Evolutionary conservation across 495 filamentous ascomycete species (phyloP), one percentile per base, ranked within the genome.

Genomic region (Amniculicola lignicola): DNA sequence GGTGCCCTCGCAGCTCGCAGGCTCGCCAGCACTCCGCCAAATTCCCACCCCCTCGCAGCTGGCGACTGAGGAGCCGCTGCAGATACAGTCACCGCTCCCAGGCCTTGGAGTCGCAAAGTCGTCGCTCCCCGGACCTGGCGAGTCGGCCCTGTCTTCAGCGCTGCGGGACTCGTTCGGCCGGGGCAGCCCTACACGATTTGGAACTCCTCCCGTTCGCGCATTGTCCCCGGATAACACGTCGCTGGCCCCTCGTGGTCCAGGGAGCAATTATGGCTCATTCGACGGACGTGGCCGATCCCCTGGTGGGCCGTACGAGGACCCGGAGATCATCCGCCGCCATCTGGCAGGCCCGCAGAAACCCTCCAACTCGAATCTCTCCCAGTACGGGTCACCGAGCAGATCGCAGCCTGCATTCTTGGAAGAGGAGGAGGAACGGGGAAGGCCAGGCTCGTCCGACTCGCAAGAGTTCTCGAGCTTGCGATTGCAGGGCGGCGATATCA

Each of bases 401-500:
- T 55, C 56, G 28, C 45, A 56, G 4, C 42, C 51, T 1, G 46
- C 22, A 9, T 18, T 18, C 4, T 31, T 18, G 1, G 41, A 42
- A 12, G 51, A 61, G 11, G 63, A 57, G 27, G 48, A 50, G 3
- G 27, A 48, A 10, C 15, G 12, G 1, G 1, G 60, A 24, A 53
- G 31, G 22, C 33, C 49, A 40, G 37, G 37, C 1, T 51, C 39
- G 1, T 82, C 78, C 18, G 50, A 43, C 5, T 80, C 83, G 11
- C 87, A 90, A 23, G 88, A 94, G 63, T 98, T 98, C 67, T 96
- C 91, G 23, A 96, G 91, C 70, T 70, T 98, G 60, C 82, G 82
- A 62, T 72, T 97, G 37, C 94, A 96, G 63, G 93, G 93, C 25
- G 93, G 93, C 29, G 93, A 98, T 67, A 85, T 96, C 33, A 96